A percentile compares a stretch with the other conserved stretches of the same genome.
Conservation (phyloP, 2,329 filamentous ascomycete genomes). For the Xylariaceae sp. region DNA sequence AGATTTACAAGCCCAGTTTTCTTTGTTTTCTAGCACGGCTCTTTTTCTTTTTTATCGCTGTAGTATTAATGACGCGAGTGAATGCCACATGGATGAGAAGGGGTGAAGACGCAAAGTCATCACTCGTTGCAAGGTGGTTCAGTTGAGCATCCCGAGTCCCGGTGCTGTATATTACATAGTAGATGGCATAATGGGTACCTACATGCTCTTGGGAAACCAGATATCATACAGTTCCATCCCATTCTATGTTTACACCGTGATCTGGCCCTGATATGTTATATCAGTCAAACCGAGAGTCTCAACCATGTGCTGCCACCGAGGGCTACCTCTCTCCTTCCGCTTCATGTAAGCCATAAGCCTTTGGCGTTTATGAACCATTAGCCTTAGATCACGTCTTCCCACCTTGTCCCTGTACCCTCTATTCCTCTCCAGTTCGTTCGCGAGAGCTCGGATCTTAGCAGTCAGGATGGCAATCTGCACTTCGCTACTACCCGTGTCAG, state of each 20-base stretch:
- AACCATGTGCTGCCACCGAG: conserved; percentile 83
- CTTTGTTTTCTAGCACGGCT: conserved; percentile 14
- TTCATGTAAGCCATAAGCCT: conserved; percentile 84
- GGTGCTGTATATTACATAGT: conserved; percentile 39
- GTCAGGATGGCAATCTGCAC: conserved; percentile 98
- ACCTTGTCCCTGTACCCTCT: conserved; percentile 80
- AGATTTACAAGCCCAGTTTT: conserved; percentile 13
- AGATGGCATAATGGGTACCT: conserved; percentile 32
- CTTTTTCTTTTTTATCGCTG: conserved; percentile 33
- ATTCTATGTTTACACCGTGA: conserved; percentile 56
- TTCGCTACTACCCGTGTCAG: conserved; percentile 90
- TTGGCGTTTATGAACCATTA: conserved; percentile 84
- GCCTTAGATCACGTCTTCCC: conserved; percentile 84
- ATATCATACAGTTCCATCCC: conserved; percentile 23
- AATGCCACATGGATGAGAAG: conserved; percentile 31
- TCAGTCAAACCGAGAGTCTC: conserved; percentile 80
- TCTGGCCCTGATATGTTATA: conserved; percentile 87
- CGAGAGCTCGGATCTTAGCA: conserved; percentile 81
- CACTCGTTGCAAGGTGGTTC: background rate
- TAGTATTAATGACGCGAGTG: conserved; percentile 45
- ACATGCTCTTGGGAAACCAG: conserved; percentile 25
- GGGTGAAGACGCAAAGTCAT: conserved; percentile 1
- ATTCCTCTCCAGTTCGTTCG: conserved; percentile 63
- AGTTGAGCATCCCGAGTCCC: conserved; percentile 13
- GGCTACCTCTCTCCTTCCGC: conserved; percentile 83